Percentiles rank a stretch among this genome's conserved stretches.
phyloP scores from a whole-genome alignment of 768 basidiomycete species.

The Tremella yokohamensis region DNA sequence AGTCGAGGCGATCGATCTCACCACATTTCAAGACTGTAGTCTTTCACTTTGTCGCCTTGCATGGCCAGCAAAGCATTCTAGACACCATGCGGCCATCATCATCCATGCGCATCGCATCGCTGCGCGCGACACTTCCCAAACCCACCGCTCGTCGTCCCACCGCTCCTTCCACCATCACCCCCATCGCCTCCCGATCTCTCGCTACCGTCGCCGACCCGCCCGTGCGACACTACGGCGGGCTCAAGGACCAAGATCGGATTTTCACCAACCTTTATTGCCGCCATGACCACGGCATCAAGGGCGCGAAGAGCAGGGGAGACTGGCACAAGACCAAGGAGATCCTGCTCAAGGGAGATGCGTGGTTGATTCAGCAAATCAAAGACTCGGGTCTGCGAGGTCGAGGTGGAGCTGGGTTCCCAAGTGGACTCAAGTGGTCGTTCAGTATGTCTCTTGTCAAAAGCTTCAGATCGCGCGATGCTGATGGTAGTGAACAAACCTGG shows the following conservation, averaged over 20 bases:
- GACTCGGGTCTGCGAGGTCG: constrained; percentile 92
- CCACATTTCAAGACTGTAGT: too few relatives aligned
- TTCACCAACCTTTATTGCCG: constrained; percentile 86
- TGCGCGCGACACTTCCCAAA: not conserved
- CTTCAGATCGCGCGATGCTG: constrained; percentile 44
- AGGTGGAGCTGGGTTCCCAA: constrained; percentile 95
- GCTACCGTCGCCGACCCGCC: constrained; percentile 59
- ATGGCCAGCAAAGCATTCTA: not conserved
- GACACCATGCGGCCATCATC: constrained; percentile 2
- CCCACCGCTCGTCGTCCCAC: not conserved
- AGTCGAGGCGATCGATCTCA: too few relatives aligned
- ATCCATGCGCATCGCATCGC: not conserved
- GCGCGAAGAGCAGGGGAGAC: constrained; percentile 88
- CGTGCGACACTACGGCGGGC: constrained; percentile 82
- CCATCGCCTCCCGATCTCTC: constrained; percentile 39
- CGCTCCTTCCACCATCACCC: constrained; percentile 1
- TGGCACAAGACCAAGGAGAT: constrained; percentile 99
- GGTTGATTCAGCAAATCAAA: constrained; percentile 96
- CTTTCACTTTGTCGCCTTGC: too few relatives aligned
- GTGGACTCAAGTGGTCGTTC: constrained; percentile 80
- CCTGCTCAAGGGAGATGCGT: constrained; percentile 85
- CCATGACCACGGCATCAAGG: constrained; percentile 90
- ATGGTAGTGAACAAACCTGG: constrained; percentile 85
- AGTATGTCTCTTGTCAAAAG: constrained; percentile 21
- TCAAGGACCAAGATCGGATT: constrained; percentile 66